Evolutionary conservation across 108 stramenopile species (phyloP).

Genomic region (Cyclotella choctawhatcheeana): DNA sequence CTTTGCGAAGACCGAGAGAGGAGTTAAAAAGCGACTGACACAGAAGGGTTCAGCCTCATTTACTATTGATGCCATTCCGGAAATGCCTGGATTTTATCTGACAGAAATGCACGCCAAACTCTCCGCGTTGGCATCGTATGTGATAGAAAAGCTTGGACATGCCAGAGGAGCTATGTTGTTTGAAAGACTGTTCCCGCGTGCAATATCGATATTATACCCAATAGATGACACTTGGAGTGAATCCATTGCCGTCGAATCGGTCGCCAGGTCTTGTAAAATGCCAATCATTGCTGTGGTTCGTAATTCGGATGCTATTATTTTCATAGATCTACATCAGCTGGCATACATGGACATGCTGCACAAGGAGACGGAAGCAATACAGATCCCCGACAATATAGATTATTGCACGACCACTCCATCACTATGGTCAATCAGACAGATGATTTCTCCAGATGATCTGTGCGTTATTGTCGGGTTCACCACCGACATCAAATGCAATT

Average conservation of each 20-base stretch:
- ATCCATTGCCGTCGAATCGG: not conserved
- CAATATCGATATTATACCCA: not conserved
- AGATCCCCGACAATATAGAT: not conserved
- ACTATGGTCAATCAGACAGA: not conserved
- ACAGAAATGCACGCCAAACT: not conserved
- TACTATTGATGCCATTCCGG: not conserved
- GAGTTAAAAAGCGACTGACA: not conserved
- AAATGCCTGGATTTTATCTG: not conserved
- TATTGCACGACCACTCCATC: not conserved
- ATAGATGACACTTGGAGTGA: not conserved
- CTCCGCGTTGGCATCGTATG: not conserved
- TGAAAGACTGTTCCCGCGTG: not conserved
- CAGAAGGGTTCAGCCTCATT: not conserved
- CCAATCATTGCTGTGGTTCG: not conserved
- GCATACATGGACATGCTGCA: not conserved
- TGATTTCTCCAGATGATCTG: not conserved
- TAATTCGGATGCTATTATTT: not conserved
- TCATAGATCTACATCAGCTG: not conserved
- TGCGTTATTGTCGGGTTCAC: not conserved
- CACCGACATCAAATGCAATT: not conserved
- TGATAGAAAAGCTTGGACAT: not conserved
- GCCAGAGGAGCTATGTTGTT: not conserved
- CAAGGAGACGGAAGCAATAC: not conserved
- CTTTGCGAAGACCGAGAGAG: not conserved
- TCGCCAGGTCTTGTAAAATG: not conserved